Evolutionary conservation across 1,284 basidiomycete species (phyloP), one percentile per base, ranked within the genome.

Genomic region (Ganoderma resinaceum): DNA sequence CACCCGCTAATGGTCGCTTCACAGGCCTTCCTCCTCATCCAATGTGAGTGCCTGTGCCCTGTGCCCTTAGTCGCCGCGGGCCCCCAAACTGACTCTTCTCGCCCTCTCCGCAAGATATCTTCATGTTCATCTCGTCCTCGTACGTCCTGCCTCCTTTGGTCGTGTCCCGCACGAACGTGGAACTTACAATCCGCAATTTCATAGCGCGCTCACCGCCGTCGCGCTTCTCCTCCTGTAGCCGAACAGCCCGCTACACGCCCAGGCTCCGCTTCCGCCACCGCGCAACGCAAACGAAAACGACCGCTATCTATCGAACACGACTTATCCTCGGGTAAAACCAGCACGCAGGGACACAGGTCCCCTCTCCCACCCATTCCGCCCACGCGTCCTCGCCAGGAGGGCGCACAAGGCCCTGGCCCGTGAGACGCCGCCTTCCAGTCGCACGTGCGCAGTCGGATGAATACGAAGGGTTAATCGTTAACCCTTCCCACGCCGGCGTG

Each of bases 51-150:
- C 6, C 3, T 0, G 37, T 23, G 43, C n/a, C n/a, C 35, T n/a
- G 0, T 7, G 29, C n/a, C 31, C 29, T 9, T n/a, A 37, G 35
- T 16, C 9, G 33, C 14, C 33, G 14, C 55, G 12, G 26, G 33
- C 16, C 16, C n/a, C 23, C 16, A 40, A 40, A 4, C 26, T 66
- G 18, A 53, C 59, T 35, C n/a, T 52, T 38, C 43, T 4, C 3
- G 3, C 59, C 33, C 8, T 60, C 33, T 53, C 33, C 58, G 42
- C n/a, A 64, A 82, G 81, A 82, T 67, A 67, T 76, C 18, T 78
- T 80, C 70, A 81, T 82, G 81, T 81, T 82, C 69, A 74, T 82
- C 71, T 80, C 80, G 20, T 82, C 81, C 6, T 75, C 81, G 81
- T 81, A 66, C 69, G 80, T 77, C 9, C 23, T n/a, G 23, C 26